Evolutionary conservation across 768 basidiomycete species (phyloP).

Genomic region (Amanita brunnescens): DNA sequence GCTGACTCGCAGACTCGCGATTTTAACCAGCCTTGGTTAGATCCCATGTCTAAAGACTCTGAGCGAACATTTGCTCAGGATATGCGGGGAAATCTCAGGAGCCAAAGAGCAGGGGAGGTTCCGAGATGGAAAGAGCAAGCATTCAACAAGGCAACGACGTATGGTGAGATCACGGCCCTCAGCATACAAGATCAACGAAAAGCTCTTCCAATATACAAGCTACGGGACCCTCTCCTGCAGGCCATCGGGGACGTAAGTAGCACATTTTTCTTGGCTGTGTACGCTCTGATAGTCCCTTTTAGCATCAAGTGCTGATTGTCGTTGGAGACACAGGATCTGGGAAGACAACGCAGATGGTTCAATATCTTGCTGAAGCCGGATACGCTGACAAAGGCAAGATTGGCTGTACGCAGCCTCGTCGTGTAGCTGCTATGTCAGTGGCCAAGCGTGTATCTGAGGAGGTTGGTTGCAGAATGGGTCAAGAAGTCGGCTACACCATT

Average conservation of each 20-base stretch:
- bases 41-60: constrained; percentile 87
- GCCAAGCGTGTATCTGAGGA: constrained; percentile 98
- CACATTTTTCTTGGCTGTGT: background rate
- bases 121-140: constrained; percentile 89
- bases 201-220: constrained; percentile 90
- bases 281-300: constrained; percentile 11
- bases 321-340: constrained; percentile 99
- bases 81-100: constrained; percentile 69
- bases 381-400: constrained; percentile 86
- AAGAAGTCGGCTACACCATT: constrained; percentile 97
- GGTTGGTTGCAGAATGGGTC: constrained; percentile 93
- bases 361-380: constrained; percentile 93
- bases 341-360: constrained; percentile 99
- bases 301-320: constrained; percentile 97
- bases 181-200: constrained; percentile 93
- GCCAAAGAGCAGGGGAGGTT: constrained; percentile 74
- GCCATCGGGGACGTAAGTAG: constrained; percentile 79
- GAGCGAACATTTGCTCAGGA: constrained; percentile 94
- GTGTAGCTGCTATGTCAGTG: constrained; percentile 98
- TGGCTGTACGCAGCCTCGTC: constrained; percentile 97
- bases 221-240: constrained; percentile 80
- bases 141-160: constrained; percentile 94
- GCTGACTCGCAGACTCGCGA: constrained; percentile 93
- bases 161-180: constrained; percentile 83
- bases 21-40: constrained; percentile 94